phyloP scores from a whole-genome alignment of 2,329 filamentous ascomycete species.

The Beauveria pseudobassiana region DNA sequence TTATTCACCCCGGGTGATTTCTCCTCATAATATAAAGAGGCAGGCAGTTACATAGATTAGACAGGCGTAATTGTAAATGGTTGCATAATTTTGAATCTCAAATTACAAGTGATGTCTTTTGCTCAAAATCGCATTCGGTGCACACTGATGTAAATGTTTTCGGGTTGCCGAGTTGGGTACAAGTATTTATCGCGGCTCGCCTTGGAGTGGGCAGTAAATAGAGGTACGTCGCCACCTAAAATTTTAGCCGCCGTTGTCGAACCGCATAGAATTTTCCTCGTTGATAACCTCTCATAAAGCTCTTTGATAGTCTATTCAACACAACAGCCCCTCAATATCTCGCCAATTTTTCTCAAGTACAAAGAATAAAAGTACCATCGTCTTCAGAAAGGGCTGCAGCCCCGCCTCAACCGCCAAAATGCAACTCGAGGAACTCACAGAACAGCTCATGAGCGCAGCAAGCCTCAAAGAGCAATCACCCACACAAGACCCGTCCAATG shows the following conservation, averaged over 20 bases:
- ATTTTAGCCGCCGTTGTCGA: background rate
- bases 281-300: background rate
- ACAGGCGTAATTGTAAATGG: constrained; percentile 10
- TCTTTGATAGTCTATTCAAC: background rate
- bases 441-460: constrained; percentile 25
- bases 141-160: background rate
- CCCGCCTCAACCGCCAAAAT: constrained; percentile 17
- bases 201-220: background rate
- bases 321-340: background rate
- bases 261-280: constrained; percentile 10
- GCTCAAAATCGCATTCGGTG: background rate
- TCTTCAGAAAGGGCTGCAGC: background rate
- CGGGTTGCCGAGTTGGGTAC: background rate
- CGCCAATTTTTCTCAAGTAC: background rate
- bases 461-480: constrained; percentile 2
- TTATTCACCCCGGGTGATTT: background rate
- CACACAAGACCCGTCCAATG: background rate
- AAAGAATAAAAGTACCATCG: background rate
- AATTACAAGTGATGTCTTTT: background rate
- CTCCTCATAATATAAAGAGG: constrained; percentile 12
- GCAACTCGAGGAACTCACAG: constrained; percentile 36
- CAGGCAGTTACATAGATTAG: constrained; percentile 12
- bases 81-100: background rate
- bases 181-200: background rate
- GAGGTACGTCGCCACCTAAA: constrained; percentile 3